phyloP scores from a whole-genome alignment of 768 basidiomycete genomes.

The Russula virescens region DNA sequence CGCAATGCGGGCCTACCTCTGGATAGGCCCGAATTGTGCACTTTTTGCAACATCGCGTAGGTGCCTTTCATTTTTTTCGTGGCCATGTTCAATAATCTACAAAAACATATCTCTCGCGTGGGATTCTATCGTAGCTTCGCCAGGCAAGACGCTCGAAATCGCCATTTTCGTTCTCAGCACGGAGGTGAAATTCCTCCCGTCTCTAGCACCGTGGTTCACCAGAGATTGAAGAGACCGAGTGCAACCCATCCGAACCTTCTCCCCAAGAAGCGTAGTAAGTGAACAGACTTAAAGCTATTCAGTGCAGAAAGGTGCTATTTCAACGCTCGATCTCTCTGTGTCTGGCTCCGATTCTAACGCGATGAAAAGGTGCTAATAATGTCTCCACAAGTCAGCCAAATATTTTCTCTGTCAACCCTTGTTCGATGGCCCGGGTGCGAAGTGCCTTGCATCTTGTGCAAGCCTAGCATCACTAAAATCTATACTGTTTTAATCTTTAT shows the following conservation, averaged over 20 bases:
- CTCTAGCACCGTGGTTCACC: not conserved
- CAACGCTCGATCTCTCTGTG: not conserved
- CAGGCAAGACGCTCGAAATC: slow-evolving; percentile 21
- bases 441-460: not conserved
- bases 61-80: not conserved
- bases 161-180: slow-evolving; percentile 19
- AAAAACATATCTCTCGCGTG: no score
- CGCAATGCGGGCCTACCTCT: slow-evolving; percentile 17
- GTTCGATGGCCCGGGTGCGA: not conserved
- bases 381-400: not conserved
- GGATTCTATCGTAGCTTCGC: slow-evolving; percentile 10
- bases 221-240: slow-evolving; percentile 3
- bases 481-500: not conserved
- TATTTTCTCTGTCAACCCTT: not conserved
- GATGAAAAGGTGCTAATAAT: slow-evolving; percentile 4
- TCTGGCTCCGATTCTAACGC: not conserved
- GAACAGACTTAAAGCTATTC: not conserved
- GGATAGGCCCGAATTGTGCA: slow-evolving; percentile 16
- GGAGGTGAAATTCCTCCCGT: not conserved
- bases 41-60: slow-evolving; percentile 19
- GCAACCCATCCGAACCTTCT: slow-evolving; percentile 13
- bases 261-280: slow-evolving; percentile 18
- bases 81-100: no score
- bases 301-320: slow-evolving; percentile 8
- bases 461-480: not conserved